Base-by-base conservation (phyloP, 805 yeast species). In the Pachysolen tannophilus region DNA sequence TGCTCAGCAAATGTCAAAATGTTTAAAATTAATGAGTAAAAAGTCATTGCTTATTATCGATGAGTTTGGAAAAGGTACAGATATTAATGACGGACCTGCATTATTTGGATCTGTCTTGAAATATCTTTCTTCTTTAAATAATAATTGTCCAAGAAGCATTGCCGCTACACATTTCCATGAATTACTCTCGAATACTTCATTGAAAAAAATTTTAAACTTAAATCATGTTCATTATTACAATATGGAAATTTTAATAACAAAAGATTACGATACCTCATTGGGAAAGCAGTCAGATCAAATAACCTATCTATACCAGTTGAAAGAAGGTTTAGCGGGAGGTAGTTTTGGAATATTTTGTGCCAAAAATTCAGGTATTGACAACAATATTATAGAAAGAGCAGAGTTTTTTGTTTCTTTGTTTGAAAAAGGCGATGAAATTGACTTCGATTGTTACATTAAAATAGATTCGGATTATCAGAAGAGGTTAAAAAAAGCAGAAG, bases 1-100 rank as follows among this genome's bases (percentile, higher is more conserved):
- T 43, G 43, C 62, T 8, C 56, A 51, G 28, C 72, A 58, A 52
- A 60, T 74, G 49, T 55, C 53, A 38, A 63, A 58, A 43, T 64
- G 70, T 33, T 41, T 70, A 15, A 51, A 60, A 4, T 41, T 65
- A 34, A 43, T 56, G 19, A 67, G 74, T 0, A 46, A 51, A 1
- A 55, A 47, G 29, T 67, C 74, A 9, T 41, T 75, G 19, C 41
- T 75, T 2, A 47, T 74, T 5, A 56, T 74, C 18, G 76, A 72
- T 47, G 78, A 72, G 39, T 70, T 67, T 49, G 78, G 78, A 0
- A 69, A 69, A 40, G 77, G 77, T 0, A 71, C 73, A 1, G 72
- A 67, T 44, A 42, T 60, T 1, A 44, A 59, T 9, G 70, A 69
- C 43, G 74, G 74, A 0, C 69, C 70, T 0, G 55, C 71, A 1